phyloP scores from a whole-genome alignment of 805 yeast genomes.

The Scheffersomyces stipitis region DNA sequence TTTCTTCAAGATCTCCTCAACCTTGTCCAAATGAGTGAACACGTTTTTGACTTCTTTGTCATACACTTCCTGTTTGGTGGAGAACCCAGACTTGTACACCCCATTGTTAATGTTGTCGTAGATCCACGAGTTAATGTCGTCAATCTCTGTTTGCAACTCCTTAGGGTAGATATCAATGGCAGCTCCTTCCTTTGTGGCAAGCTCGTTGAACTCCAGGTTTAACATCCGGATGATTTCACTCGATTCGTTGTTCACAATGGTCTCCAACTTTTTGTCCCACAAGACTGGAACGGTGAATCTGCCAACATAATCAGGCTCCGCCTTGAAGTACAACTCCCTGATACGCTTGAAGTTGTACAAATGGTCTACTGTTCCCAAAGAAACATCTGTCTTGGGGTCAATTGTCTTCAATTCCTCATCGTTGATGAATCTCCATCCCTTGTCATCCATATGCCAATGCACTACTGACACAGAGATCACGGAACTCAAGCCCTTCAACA shows the following conservation, averaged over 20 bases:
- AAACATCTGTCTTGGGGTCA: slow-evolving; percentile 20
- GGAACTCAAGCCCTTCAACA: slow-evolving; percentile 64
- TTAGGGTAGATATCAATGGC: slow-evolving; percentile 64
- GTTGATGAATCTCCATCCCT: slow-evolving; percentile 85
- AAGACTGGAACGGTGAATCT: slow-evolving; percentile 90
- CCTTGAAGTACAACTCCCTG: slow-evolving; percentile 71
- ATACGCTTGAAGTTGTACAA: slow-evolving; percentile 59
- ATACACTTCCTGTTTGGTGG: slow-evolving; percentile 79
- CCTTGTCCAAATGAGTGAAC: slow-evolving; percentile 66
- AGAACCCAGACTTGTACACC: slow-evolving; percentile 90
- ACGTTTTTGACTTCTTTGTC: slow-evolving; percentile 63
- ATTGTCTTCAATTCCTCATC: slow-evolving; percentile 32
- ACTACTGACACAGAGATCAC: slow-evolving; percentile 73
- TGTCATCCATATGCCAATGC: slow-evolving; percentile 83
- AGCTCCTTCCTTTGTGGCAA: slow-evolving; percentile 49
- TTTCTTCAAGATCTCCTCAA: slow-evolving; percentile 57
- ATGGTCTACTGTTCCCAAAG: slow-evolving; percentile 42
- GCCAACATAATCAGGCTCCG: slow-evolving; percentile 73
- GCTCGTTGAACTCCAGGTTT: slow-evolving; percentile 68
- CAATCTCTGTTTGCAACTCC: slow-evolving; percentile 55
- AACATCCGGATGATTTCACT: slow-evolving; percentile 86
- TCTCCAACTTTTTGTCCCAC: slow-evolving; percentile 81
- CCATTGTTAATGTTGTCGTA: slow-evolving; percentile 88
- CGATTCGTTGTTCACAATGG: slow-evolving; percentile 91
- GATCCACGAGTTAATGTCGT: slow-evolving; percentile 76